Base-by-base conservation (phyloP, 169 alveolate species). In the Plasmodium coatneyi region DNA sequence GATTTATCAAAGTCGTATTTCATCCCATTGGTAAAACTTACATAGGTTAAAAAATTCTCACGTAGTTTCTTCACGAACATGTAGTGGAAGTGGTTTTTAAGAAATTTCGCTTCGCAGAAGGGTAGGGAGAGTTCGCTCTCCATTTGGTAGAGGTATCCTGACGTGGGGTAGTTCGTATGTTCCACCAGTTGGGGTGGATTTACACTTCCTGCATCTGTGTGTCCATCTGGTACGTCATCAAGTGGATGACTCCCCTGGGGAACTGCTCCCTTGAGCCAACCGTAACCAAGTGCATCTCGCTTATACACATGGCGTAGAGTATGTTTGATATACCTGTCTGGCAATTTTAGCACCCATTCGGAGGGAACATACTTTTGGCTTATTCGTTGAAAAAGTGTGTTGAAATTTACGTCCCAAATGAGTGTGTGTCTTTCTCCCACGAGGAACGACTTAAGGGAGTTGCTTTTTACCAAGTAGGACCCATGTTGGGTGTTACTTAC, bases 121-220 rank as follows among this genome's bases (percentile, higher is more conserved):
- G 95, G 95, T 5, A 90, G 41, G 12, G 95, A 90, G 16, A 90
- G 34, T 80, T 90, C 95, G 25, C 49, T 90, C 22, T 80, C 92
- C 14, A 90, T 76, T 79, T 90, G 84, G 41, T 90, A 90, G 49
- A 80, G 72, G 32, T 90, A 80, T 1, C 95, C 95, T 0, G 54
- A 28, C n/a, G 83, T 80, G 28, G 95, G 95, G 74, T 80, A 90
- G 52, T 36, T 80, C 7, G 89, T 56, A 28, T 52, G 71, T 3
- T 49, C 60, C 22, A 49, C 60, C 0, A 16, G 19, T 2, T 66
- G 39, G 19, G 19, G 12, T 12, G 56, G 56, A 4, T 46, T 46
- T 3, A 0, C 6, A 12, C 56, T 10, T 12, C 56, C 56, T 12
- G 0, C 56, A 10, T 46, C 19, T 1, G 5, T 46, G 19, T 46